Percentiles rank a stretch among this genome's conserved stretches.
These are phyloP conservation scores for Pachyrhizus erosus DNA, from an alignment of 306 rosid genomes.

Conservation along the genomic window DNA sequence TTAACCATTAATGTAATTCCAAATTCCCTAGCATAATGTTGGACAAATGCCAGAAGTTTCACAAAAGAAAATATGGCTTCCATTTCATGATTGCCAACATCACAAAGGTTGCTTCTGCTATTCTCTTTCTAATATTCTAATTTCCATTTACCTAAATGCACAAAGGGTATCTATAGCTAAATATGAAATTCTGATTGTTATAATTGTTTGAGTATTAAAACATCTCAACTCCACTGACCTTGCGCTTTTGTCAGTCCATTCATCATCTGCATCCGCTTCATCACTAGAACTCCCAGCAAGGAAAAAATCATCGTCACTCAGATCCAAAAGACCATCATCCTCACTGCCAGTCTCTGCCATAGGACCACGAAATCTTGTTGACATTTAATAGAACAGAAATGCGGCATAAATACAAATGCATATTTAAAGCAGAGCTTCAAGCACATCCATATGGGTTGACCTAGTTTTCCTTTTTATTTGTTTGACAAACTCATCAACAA, in stretches of 20 bases:
- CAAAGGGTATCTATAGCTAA: neutral
- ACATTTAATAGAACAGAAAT: conserved; percentile 5
- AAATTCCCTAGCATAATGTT: neutral
- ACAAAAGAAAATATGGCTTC: conserved; percentile 8
- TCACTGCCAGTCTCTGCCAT: conserved; percentile 95
- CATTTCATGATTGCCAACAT: conserved; percentile 15
- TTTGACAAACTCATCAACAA: neutral
- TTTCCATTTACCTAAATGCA: neutral
- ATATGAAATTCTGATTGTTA: neutral
- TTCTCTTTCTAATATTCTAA: conserved; percentile 7
- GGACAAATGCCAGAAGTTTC: neutral
- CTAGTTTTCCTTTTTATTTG: neutral
- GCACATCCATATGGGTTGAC: neutral
- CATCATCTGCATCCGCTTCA: conserved; percentile 98
- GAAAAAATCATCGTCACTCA: conserved; percentile 97
- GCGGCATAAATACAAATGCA: conserved; percentile 3
- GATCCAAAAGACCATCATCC: conserved; percentile 93
- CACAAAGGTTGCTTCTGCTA: neutral
- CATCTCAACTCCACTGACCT: conserved; percentile 53
- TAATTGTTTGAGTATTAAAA: conserved; percentile 12
- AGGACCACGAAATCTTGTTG: conserved; percentile 1
- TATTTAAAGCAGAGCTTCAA: neutral
- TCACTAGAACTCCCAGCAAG: conserved; percentile 87
- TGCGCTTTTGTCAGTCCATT: conserved; percentile 96
- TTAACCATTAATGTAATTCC: conserved; percentile 17